Evolutionary conservation across 2,329 filamentous ascomycete species (phyloP), one percentile per base, ranked within the genome.

Genomic region (Zymoseptoria ardabiliae): DNA sequence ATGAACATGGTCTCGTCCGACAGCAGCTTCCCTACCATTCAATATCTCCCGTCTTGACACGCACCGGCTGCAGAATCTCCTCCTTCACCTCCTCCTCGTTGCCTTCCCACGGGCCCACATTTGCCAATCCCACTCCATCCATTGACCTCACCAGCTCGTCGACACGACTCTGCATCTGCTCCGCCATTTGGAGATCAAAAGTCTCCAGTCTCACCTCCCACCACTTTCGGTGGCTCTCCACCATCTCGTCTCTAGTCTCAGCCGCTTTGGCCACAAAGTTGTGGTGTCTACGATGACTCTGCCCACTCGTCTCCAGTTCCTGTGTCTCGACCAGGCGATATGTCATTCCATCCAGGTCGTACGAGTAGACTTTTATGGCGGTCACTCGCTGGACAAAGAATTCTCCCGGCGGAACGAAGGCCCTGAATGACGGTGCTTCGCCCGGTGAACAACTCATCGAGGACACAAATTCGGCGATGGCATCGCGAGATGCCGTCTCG

Each of bases 121-220:
- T 65, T 21, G 57, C 45, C 22, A 58, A 19, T 7, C 64, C 64
- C 17, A 66, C 52, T 11, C 53, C 53, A 50, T 66, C 64, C 50
- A 66, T 62, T 21, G 45, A 21, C n/a, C 54, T n/a, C 22, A 66
- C 51, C 50, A 61, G 55, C 41, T 60, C 58, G 17, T 59, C 57
- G 19, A 61, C 64, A 22, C 55, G 52, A 7, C 51, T 50, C 28
- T 65, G 59, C 49, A 66, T 23, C 23, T 50, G 50, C 6, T 61
- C 61, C 17, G 60, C 62, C 22, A 52, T 51, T 9, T 35, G 19
- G 13, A 66, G 60, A 50, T 63, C 58, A 21, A n/a, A 25, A 20
- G 61, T 62, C 58, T 65, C 63, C 56, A 49, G 65, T 8, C 54
- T 50, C 8, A 57, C 64, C 51, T 66, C 64, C 54, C 58, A 65